Evolutionary conservation across 306 rosid genomes (phyloP).

Genomic region (Chamaecrista fasciculata): DNA sequence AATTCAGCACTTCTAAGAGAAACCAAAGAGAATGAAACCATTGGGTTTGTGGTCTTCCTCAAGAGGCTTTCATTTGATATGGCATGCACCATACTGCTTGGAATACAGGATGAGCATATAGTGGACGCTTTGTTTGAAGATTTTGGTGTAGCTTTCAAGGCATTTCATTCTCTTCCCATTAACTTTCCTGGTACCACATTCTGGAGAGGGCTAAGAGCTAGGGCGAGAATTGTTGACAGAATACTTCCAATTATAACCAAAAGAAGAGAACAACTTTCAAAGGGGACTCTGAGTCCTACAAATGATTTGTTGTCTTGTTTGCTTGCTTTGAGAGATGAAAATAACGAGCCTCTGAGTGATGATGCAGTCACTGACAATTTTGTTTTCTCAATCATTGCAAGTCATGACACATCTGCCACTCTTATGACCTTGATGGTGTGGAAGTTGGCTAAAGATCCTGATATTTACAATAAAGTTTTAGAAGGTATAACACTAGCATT

Average conservation of each 20-base stretch:
- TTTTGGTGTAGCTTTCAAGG: slow-evolving; percentile 35
- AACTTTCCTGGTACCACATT: slow-evolving; percentile 42
- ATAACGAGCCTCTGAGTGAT: slow-evolving; percentile 36
- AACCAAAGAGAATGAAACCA: slow-evolving; percentile 35
- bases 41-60: slow-evolving; percentile 39
- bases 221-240: slow-evolving; percentile 37
- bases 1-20: slow-evolving; percentile 23
- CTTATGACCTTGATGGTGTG: slow-evolving; percentile 50
- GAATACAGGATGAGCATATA: slow-evolving; percentile 41
- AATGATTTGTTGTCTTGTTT: slow-evolving; percentile 40
- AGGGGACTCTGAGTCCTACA: slow-evolving; percentile 36
- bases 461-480: slow-evolving; percentile 46
- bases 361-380: slow-evolving; percentile 40
- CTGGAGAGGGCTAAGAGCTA: slow-evolving; percentile 48
- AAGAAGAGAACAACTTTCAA: slow-evolving; percentile 35
- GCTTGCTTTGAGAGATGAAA: slow-evolving; percentile 51
- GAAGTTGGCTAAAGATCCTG: slow-evolving; percentile 47
- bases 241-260: slow-evolving; percentile 38
- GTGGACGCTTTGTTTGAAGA: slow-evolving; percentile 39
- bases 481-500: slow-evolving; percentile 39
- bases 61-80: slow-evolving; percentile 42
- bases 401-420: slow-evolving; percentile 50
- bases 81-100: slow-evolving; percentile 45
- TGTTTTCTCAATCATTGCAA: slow-evolving; percentile 43
- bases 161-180: slow-evolving; percentile 44